These are phyloP conservation scores for Clitopilus hobsonii DNA, from an alignment of 768 basidiomycete species.

Conservation along the genomic window DNA sequence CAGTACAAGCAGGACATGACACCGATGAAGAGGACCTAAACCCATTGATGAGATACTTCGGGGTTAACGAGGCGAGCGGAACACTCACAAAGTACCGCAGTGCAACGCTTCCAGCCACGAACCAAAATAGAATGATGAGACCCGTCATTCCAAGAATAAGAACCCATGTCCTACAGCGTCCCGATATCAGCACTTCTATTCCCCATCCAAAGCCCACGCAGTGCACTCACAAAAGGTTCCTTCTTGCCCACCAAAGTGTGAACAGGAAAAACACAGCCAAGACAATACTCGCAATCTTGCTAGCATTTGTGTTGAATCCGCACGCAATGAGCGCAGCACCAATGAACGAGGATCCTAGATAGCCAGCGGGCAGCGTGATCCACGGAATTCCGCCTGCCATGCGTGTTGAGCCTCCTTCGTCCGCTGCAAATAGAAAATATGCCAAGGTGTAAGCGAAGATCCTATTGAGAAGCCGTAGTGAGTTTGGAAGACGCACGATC, in stretches of 20 bases:
- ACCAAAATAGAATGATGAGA: constrained; percentile 80
- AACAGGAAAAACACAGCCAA: constrained; percentile 84
- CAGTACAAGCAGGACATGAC: constrained; percentile 86
- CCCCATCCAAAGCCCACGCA: background rate
- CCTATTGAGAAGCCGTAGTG: background rate
- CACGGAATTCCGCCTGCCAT: constrained; percentile 86
- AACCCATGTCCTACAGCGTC: constrained; percentile 58
- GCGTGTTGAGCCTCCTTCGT: constrained; percentile 81
- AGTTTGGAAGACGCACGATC: constrained; percentile 57
- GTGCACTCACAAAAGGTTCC: constrained; percentile 60
- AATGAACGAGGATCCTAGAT: constrained; percentile 81
- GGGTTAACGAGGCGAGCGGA: background rate
- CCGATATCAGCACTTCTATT: background rate
- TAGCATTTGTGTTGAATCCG: constrained; percentile 85
- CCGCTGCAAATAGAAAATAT: constrained; percentile 62
- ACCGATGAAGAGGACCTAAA: constrained; percentile 75
- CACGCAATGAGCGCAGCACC: constrained; percentile 85
- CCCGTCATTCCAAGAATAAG: constrained; percentile 78
- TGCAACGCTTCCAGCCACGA: constrained; percentile 68
- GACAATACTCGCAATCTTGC: constrained; percentile 76
- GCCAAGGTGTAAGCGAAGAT: constrained; percentile 8
- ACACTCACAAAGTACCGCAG: constrained; percentile 67
- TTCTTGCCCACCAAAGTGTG: constrained; percentile 85
- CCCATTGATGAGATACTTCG: background rate
- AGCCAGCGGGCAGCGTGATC: constrained; percentile 78